Percentiles rank a stretch among this genome's conserved stretches.
Conservation (phyloP, 2,329 filamentous ascomycete genomes). For the Magnaporthales sp. region DNA sequence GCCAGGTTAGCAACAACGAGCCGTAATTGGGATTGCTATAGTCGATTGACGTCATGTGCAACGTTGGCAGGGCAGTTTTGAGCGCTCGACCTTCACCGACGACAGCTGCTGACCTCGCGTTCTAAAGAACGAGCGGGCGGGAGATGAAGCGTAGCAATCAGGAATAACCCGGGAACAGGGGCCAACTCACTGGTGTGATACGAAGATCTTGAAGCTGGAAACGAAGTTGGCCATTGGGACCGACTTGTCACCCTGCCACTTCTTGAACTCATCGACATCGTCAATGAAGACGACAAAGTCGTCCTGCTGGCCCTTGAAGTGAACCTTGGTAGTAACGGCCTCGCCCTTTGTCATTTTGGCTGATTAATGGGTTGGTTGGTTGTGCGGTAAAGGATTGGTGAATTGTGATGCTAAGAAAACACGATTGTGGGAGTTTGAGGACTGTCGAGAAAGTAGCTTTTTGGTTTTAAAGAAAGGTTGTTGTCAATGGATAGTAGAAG, state of each 20-base stretch:
- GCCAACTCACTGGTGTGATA: slow-evolving; percentile 70
- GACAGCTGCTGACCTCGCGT: not conserved
- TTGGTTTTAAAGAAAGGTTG: not conserved
- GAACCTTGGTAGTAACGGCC: slow-evolving; percentile 64
- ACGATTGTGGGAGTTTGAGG: not conserved
- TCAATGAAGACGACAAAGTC: slow-evolving; percentile 54
- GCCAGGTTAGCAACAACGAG: slow-evolving; percentile 3
- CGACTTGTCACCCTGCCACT: slow-evolving; percentile 55
- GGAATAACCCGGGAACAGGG: not conserved
- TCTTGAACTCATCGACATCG: slow-evolving; percentile 54
- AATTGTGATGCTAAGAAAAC: not conserved
- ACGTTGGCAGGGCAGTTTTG: not conserved
- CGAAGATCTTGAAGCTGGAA: slow-evolving; percentile 73
- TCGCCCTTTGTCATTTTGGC: slow-evolving; percentile 63
- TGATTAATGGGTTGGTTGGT: slow-evolving; percentile 8
- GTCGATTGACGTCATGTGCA: not conserved
- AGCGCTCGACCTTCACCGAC: not conserved
- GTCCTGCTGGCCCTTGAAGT: slow-evolving; percentile 63
- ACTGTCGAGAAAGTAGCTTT: not conserved
- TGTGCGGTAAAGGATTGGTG: slow-evolving; percentile 7
- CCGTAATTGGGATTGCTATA: not conserved
- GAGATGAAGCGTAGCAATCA: not conserved
- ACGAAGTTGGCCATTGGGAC: slow-evolving; percentile 6
- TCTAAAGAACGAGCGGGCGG: not conserved
- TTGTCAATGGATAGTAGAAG: not conserved